Base-by-base conservation (phyloP, 2,329 filamentous ascomycete species). In the Massarina eburnea region DNA sequence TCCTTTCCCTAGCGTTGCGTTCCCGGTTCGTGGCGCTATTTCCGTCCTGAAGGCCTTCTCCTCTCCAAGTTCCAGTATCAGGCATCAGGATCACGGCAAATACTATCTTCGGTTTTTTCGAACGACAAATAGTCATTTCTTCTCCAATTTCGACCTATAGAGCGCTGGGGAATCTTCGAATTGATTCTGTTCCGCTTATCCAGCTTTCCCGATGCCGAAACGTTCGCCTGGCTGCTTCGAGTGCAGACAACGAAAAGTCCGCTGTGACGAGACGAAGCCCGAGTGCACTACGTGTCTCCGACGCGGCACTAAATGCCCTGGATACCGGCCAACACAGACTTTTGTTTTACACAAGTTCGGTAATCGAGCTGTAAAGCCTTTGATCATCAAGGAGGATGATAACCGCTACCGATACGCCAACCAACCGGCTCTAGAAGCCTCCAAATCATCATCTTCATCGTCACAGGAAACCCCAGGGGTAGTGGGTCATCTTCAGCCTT, bases 191-290 rank as follows among this genome's bases (percentile, higher is more conserved):
- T 35, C 33, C n/a, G 15, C 5, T 17, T 18, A 19, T 17, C 6
- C 36, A 20, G 22, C 36, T 29, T n/a, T 39, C 24, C 21, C 52
- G 20, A 70, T 70, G 66, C 66, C 66, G 30, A 70, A 68, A 46
- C 59, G 66, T 45, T 67, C 63, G 22, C 52, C 58, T 27, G 66
- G 66, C 30, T 70, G 66, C 52, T 70, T 70, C 46, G 60, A 64
- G 48, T 70, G 66, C 49, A 63, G 66, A 52, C 62, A 64, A 54
- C 62, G 66, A 24, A 70, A 70, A 43, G 66, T 70, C 21, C 57
- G 66, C 35, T 70, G 66, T 48, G 66, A 70, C 43, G 66, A 68
- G 43, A 48, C 59, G 26, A 66, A 61, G 40, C 66, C 66, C 26
- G 66, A 70, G 46, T 70, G 66, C 49, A 64, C 58, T 33, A 66